A percentile compares a stretch with the other conserved stretches of the same genome.
phyloP scores from a whole-genome alignment of 83 land plant species.

The Thuja plicata region DNA sequence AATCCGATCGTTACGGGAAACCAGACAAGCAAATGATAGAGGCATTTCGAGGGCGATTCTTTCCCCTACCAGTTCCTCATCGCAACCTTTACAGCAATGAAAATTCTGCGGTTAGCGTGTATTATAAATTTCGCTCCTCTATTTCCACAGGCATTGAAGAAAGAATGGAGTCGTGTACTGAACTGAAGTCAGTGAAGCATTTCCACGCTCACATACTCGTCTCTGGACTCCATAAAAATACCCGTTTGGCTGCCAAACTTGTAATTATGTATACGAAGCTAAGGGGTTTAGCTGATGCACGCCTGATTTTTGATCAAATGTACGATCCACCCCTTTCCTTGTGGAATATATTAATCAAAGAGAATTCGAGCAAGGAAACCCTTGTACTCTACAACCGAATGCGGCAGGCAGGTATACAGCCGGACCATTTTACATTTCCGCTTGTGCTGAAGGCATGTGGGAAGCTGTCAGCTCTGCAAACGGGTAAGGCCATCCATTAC shows the following conservation, averaged over 20 bases:
- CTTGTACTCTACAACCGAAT: background rate
- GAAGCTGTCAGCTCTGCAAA: constrained; percentile 1
- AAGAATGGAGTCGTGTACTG: background rate
- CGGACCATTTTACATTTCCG: constrained; percentile 5
- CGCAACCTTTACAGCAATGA: background rate
- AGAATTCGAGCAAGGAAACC: background rate
- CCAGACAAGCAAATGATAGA: too few species aligned
- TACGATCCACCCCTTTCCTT: background rate
- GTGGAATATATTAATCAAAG: background rate
- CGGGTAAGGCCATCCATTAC: background rate
- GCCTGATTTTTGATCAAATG: constrained; percentile 7
- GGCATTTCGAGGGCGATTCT: too few species aligned
- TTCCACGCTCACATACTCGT: background rate
- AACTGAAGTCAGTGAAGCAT: background rate
- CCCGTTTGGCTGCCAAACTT: background rate
- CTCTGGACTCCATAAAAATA: background rate
- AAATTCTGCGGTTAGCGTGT: background rate
- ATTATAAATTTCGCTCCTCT: background rate
- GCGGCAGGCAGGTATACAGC: background rate
- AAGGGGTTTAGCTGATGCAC: background rate
- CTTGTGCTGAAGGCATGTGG: background rate
- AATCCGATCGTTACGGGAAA: too few species aligned
- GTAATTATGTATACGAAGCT: background rate
- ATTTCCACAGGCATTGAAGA: background rate
- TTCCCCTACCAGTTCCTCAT: background rate